phyloP scores from a whole-genome alignment of 78 protist genomes.

The Protostelium mycophagum region DNA sequence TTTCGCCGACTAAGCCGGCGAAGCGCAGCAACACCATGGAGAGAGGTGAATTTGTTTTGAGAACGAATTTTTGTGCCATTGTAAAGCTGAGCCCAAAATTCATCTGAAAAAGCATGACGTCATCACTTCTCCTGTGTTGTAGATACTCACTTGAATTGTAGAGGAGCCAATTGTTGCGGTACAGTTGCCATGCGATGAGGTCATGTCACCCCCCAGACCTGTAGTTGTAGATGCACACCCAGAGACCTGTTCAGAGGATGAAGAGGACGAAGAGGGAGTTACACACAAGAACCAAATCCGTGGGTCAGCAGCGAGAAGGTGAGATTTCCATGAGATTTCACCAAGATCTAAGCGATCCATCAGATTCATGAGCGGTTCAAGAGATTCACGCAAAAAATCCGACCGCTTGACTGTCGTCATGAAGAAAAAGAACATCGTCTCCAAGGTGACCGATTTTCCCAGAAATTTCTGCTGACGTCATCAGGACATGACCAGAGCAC shows the following conservation, averaged over 20 bases:
- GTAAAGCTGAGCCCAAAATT: too few relatives aligned
- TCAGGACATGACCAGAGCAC: too few relatives aligned
- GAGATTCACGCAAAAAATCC: background rate
- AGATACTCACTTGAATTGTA: too few relatives aligned
- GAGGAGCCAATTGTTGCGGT: too few relatives aligned
- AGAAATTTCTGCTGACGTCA: background rate
- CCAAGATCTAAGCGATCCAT: background rate
- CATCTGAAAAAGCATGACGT: too few relatives aligned
- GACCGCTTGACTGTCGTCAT: background rate
- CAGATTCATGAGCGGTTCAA: background rate
- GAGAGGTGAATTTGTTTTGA: too few relatives aligned
- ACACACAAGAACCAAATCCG: background rate
- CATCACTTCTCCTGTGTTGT: too few relatives aligned
- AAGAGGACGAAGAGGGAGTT: background rate
- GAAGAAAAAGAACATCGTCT: background rate
- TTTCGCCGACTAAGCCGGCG: background rate
- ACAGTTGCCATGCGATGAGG: background rate
- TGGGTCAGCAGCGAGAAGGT: background rate
- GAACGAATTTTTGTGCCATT: too few relatives aligned
- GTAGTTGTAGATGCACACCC: background rate
- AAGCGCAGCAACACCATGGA: background rate
- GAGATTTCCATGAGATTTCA: background rate
- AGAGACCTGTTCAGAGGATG: background rate
- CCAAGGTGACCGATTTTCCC: background rate
- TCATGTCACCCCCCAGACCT: background rate